Evolutionary conservation across 495 filamentous ascomycete species (phyloP), one percentile per base, ranked within the genome.

Genomic region (Aspergillus ostianus): DNA sequence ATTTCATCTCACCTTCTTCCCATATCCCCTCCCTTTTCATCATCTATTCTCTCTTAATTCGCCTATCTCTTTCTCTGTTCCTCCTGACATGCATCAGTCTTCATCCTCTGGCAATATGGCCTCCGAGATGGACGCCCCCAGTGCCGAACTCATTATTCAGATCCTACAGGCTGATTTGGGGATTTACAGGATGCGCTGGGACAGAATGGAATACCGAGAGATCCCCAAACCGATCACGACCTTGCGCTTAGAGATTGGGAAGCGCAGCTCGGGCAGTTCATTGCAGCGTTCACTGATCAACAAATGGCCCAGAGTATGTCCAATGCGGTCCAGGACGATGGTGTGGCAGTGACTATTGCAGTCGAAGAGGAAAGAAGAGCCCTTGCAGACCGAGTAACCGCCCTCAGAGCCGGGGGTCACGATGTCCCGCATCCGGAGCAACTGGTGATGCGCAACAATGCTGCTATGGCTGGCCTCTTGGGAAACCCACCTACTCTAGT

Each of bases 231-330:
- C 4, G 56, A 63, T 29, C 45, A 47, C 6, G 55, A 63, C 15
- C 13, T 57, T 13, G 60, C 55, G 13, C 44, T 58, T 46, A 29
- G 30, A n/a, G 55, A 50, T 4, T 63, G 60, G 56, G 53, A 47
- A 30, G 20, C 27, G 20, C 29, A 63, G 21, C 51, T 63, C 26
- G 45, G 47, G 27, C 55, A 55, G 6, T 58, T 19, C 23, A 41
- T 19, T 19, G 45, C 21, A 1, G 36, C 1, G 2, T 20, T 47
- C 23, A 21, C 51, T 8, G 60, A 63, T 19, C 51, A 47, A 12
- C 54, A 58, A 44, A 51, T 63, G 56, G 56, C 56, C 0, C 51
- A 30, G 7, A 58, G 60, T 23, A 51, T 58, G 0, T 18, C 56
- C 4, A 52, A 23, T 44, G 60, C 55, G 17, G 47, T 55, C 12